phyloP scores from a whole-genome alignment of 2,329 filamentous ascomycete genomes.

The Zymoseptoria passerinii region DNA sequence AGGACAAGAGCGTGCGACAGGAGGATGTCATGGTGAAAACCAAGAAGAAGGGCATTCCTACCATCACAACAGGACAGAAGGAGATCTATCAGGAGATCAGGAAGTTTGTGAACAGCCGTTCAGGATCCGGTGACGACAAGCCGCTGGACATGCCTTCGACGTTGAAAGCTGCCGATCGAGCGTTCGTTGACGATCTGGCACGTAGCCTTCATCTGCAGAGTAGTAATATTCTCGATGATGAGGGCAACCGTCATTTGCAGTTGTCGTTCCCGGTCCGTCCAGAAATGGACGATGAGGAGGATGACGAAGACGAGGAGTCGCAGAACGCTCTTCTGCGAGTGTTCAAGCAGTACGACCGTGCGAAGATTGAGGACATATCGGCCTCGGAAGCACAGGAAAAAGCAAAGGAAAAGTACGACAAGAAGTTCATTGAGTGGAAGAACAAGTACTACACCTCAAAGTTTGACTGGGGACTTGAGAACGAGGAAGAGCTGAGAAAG shows the following conservation, averaged over 20 bases:
- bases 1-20: constrained; percentile 69
- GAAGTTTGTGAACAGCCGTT: constrained; percentile 67
- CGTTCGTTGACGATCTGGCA: constrained; percentile 84
- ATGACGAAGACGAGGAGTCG: constrained; percentile 75
- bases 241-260: constrained; percentile 58
- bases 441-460: constrained; percentile 86
- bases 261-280: constrained; percentile 50
- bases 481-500: constrained; percentile 69
- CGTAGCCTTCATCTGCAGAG: constrained; percentile 58
- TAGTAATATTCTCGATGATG: constrained; percentile 55
- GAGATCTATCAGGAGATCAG: constrained; percentile 74
- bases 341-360: constrained; percentile 83
- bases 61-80: constrained; percentile 72
- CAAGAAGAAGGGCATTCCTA: constrained; percentile 54
- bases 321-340: constrained; percentile 75
- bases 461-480: constrained; percentile 78
- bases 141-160: constrained; percentile 65
- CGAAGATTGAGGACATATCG: constrained; percentile 71
- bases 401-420: constrained; percentile 77
- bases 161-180: constrained; percentile 76
- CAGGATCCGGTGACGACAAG: constrained; percentile 38
- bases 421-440: constrained; percentile 90
- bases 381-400: constrained; percentile 69
- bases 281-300: constrained; percentile 46
- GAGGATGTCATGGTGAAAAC: constrained; percentile 56